phyloP scores from a whole-genome alignment of 192 early-diverging fungal species.

The Coemansia sp. region DNA sequence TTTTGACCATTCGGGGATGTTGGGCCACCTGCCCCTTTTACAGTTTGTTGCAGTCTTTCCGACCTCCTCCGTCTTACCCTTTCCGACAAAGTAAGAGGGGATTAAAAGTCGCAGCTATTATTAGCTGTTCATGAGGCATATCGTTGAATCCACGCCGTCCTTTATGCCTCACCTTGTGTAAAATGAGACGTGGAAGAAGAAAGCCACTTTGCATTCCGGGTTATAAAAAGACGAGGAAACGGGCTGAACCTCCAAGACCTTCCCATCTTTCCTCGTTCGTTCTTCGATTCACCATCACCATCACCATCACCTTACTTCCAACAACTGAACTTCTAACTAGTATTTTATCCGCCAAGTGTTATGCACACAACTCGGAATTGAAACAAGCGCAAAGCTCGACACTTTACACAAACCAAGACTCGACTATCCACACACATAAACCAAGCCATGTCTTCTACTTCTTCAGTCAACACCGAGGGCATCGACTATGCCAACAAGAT shows the following conservation, averaged over 20 bases:
- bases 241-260: not conserved
- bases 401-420: not conserved
- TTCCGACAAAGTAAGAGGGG: not conserved
- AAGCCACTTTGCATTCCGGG: not conserved
- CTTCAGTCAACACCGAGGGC: conserved; percentile 37
- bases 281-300: not conserved
- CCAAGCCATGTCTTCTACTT: conserved; percentile 26
- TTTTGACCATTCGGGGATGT: conserved; percentile 3
- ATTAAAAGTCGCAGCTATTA: not conserved
- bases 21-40: conserved; percentile 2
- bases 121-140: not conserved
- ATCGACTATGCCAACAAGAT: conserved; percentile 60
- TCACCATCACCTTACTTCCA: not conserved
- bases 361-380: not conserved
- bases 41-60: conserved; percentile 1
- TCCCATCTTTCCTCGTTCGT: not conserved
- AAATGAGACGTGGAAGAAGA: no score
- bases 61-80: not conserved
- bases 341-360: no score
- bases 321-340: not conserved
- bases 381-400: not conserved
- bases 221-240: not conserved
- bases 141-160: not conserved
- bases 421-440: not conserved
- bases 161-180: not conserved